phyloP scores from a whole-genome alignment of 2,329 filamentous ascomycete genomes.

The Aspergillus sojae region DNA sequence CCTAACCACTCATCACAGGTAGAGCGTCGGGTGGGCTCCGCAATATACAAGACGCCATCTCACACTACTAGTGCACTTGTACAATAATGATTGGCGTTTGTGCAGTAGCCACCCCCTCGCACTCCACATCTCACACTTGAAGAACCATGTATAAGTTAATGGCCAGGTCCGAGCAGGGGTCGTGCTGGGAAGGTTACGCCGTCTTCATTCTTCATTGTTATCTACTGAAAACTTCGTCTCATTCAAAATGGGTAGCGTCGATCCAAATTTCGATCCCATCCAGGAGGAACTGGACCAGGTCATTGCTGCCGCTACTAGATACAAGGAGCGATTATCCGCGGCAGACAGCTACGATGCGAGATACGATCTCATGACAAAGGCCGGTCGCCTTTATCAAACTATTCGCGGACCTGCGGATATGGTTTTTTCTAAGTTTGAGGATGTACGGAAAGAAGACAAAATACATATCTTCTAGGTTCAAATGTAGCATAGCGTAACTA shows the following conservation, averaged over 20 bases:
- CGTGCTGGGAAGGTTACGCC: background rate
- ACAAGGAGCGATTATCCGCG: background rate
- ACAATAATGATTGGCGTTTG: background rate
- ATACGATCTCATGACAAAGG: conserved; percentile 10
- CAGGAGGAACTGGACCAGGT: conserved; percentile 13
- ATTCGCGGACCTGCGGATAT: conserved; percentile 25
- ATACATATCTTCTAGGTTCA: too few relatives aligned
- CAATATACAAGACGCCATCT: background rate
- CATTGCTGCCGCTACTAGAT: background rate
- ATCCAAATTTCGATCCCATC: conserved; percentile 2
- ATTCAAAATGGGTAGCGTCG: background rate
- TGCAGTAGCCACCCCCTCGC: background rate
- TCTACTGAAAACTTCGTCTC: background rate
- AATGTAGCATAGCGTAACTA: too few relatives aligned
- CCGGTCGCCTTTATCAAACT: conserved; percentile 16
- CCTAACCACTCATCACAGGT: background rate
- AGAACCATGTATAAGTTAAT: background rate
- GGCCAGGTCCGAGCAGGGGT: background rate
- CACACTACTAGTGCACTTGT: background rate
- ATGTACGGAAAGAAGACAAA: background rate
- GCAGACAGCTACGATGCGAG: conserved; percentile 2
- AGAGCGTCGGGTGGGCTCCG: background rate
- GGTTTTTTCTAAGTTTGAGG: conserved; percentile 23
- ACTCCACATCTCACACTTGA: background rate
- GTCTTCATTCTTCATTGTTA: background rate